Evolutionary conservation across 306 rosid species (phyloP).

Genomic region (Benincasa hispida): DNA sequence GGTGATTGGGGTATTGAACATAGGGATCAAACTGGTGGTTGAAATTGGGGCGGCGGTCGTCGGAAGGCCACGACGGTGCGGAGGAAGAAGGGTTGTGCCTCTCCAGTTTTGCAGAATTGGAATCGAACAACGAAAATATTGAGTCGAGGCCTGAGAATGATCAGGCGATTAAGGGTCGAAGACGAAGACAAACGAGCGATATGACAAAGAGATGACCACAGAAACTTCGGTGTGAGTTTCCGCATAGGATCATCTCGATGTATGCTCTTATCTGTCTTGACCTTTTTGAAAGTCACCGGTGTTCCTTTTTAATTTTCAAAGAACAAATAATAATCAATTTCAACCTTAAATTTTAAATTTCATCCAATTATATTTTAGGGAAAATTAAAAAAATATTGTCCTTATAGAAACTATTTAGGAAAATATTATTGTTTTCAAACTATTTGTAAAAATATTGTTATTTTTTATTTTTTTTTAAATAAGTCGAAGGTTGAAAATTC

Average conservation of each 20-base stretch:
- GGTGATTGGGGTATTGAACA: conserved; percentile 13
- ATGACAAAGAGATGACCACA: background rate
- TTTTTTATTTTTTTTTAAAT: no score
- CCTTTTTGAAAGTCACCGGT: background rate
- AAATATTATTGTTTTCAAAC: no score
- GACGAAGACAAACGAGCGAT: background rate
- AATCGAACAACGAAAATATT: background rate
- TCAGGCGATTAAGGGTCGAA: background rate
- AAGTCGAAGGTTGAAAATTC: no score
- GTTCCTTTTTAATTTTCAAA: no score
- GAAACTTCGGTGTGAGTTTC: background rate
- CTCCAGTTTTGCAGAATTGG: conserved; percentile 19
- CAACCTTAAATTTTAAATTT: no score
- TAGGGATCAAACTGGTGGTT: conserved; percentile 8
- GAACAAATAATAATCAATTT: no score
- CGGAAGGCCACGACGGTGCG: conserved; percentile 21
- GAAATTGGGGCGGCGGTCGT: conserved; percentile 9
- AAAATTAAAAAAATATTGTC: no score
- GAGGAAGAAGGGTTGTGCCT: conserved; percentile 16
- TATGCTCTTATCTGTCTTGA: background rate
- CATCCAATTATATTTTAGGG: no score
- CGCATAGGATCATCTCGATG: background rate
- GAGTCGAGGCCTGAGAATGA: background rate
- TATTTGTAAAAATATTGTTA: no score
- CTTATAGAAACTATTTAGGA: no score